Percentiles rank a stretch among this genome's conserved stretches.
phyloP scores from a whole-genome alignment of 305 asterid species.

The Solanum hybrid region DNA sequence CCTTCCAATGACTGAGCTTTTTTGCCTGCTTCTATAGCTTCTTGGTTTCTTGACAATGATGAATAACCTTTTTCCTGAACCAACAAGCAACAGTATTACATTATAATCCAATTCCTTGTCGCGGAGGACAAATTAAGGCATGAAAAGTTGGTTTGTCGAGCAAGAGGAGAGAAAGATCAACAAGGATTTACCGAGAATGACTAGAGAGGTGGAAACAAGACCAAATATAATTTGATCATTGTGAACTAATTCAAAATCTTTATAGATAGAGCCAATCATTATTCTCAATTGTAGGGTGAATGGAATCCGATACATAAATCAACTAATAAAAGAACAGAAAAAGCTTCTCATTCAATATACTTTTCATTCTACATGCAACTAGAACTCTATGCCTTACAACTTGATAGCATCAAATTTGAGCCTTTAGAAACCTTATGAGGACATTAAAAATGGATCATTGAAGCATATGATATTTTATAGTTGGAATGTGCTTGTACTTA shows the following conservation, averaged over 20 bases:
- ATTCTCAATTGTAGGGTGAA: not conserved
- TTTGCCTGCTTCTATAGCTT: constrained; percentile 45
- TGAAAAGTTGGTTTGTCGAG: not conserved
- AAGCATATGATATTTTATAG: not conserved
- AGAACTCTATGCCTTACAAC: not conserved
- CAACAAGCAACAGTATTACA: not conserved
- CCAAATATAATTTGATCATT: not conserved
- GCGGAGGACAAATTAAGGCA: not conserved
- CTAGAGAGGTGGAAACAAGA: not conserved
- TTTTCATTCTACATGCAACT: not conserved
- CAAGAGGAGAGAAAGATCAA: not conserved
- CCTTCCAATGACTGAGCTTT: constrained; percentile 49
- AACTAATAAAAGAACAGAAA: not conserved
- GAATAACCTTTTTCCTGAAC: constrained; percentile 57
- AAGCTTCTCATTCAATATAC: not conserved
- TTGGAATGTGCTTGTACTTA: not conserved
- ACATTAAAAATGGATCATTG: not conserved
- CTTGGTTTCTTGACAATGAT: constrained; percentile 35
- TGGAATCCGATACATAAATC: not conserved
- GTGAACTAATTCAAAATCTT: not conserved
- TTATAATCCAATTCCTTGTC: not conserved
- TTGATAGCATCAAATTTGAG: not conserved
- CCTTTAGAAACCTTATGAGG: not conserved
- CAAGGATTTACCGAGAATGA: not conserved
- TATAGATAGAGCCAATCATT: not conserved